Evolutionary conservation across 495 filamentous ascomycete species (phyloP).

Genomic region (Penicillium waksmanii): DNA sequence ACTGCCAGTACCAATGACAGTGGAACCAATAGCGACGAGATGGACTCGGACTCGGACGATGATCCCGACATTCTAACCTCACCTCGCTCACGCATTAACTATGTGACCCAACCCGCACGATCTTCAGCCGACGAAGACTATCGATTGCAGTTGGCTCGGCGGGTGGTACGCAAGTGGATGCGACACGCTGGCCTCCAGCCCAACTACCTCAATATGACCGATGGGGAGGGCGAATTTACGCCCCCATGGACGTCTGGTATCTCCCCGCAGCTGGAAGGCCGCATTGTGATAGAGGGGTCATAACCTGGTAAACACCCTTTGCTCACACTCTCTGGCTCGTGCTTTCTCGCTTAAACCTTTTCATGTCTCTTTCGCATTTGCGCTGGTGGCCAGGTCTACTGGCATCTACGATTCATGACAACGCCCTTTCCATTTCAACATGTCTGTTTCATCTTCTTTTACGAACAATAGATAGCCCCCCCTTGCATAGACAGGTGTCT

Average conservation of each 20-base stretch:
- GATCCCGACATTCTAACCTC: conserved; percentile 48
- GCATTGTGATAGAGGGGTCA: conserved; percentile 57
- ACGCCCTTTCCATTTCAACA: no score
- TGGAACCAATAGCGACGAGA: conserved; percentile 35
- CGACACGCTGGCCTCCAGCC: conserved; percentile 63
- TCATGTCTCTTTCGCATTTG: no score
- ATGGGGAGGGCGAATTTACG: conserved; percentile 55
- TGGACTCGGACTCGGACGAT: conserved; percentile 52
- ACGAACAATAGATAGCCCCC: background rate
- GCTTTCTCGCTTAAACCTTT: background rate
- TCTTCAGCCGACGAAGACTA: conserved; percentile 45
- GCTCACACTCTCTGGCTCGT: background rate
- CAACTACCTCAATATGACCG: conserved; percentile 37
- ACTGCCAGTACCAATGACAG: conserved; percentile 19
- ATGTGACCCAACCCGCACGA: conserved; percentile 42
- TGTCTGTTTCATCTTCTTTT: no score
- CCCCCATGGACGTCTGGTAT: conserved; percentile 81
- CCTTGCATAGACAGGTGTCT: background rate
- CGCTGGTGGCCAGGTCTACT: no score
- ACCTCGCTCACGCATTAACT: conserved; percentile 39
- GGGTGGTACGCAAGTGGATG: conserved; percentile 75
- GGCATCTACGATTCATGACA: no score
- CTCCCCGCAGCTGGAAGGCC: conserved; percentile 73
- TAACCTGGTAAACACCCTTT: background rate
- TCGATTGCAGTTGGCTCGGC: conserved; percentile 56